A percentile compares a stretch with the other conserved stretches of the same genome.
phyloP scores from a whole-genome alignment of 2,329 filamentous ascomycete species.

The Trichoderma asperellum region DNA sequence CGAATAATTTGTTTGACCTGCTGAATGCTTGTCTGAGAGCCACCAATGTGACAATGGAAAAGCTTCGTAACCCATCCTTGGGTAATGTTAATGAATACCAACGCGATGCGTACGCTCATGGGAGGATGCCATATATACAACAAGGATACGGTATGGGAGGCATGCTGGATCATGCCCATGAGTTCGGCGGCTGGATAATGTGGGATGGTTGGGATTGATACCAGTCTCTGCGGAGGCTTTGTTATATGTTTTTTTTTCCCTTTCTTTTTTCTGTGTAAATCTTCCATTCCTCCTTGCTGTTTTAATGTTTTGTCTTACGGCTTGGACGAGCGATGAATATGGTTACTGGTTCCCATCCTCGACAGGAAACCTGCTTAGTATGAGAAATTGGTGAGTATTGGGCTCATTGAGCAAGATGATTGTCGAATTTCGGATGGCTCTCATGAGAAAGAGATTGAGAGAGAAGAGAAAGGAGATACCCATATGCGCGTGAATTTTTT shows the following conservation, averaged over 20 bases:
- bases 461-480: constrained; percentile 19
- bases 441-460: background rate
- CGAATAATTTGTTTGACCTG: constrained; percentile 47
- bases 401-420: background rate
- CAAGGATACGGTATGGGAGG: constrained; percentile 37
- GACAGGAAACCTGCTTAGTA: background rate
- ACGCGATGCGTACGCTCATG: constrained; percentile 38
- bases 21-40: constrained; percentile 51
- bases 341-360: background rate
- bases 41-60: constrained; percentile 49
- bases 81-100: constrained; percentile 32
- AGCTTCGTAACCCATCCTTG: constrained; percentile 32
- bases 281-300: background rate
- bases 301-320: constrained; percentile 6
- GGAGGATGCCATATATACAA: constrained; percentile 39
- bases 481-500: background rate
- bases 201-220: constrained; percentile 47
- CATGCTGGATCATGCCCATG: constrained; percentile 36
- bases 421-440: background rate
- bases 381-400: background rate
- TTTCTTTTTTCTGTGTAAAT: background rate
- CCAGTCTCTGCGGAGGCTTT: background rate
- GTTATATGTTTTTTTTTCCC: background rate
- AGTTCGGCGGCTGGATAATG: constrained; percentile 44
- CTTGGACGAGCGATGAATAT: constrained; percentile 2